Evolutionary conservation across 78 protist genomes (phyloP).

Genomic region (Parvularia atlantis): DNA sequence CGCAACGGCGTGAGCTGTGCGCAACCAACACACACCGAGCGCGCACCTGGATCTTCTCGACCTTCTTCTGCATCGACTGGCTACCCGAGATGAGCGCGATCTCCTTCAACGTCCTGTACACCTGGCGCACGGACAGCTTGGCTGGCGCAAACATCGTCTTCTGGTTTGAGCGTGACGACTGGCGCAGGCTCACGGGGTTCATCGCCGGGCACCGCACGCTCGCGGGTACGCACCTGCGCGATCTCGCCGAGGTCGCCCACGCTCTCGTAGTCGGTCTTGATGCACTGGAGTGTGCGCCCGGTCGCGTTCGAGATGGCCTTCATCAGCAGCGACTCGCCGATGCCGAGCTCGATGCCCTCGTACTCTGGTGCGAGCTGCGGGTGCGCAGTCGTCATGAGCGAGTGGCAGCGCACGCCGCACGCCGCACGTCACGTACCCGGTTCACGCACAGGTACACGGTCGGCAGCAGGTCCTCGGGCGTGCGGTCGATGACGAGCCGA

Average conservation of each 20-base stretch:
- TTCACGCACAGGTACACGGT: conserved; percentile 48
- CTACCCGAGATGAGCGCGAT: conserved; percentile 50
- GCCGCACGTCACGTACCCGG: conserved; percentile 8
- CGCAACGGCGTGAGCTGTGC: too few species aligned
- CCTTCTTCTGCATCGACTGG: conserved; percentile 24
- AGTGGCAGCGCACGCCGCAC: neutral
- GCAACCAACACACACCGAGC: too few species aligned
- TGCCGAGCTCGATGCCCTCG: conserved; percentile 85
- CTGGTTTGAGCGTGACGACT: conserved; percentile 9
- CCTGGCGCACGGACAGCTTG: conserved; percentile 39
- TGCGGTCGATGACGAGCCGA: conserved; percentile 26
- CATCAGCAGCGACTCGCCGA: conserved; percentile 75
- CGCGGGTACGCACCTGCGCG: conserved; percentile 32
- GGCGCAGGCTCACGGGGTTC: neutral
- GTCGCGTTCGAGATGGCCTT: conserved; percentile 69
- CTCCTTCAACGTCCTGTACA: conserved; percentile 16
- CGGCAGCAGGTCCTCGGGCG: conserved; percentile 43
- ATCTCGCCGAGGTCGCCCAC: conserved; percentile 85
- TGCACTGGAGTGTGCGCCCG: conserved; percentile 28
- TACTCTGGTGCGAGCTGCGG: conserved; percentile 67
- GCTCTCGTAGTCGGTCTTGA: conserved; percentile 39
- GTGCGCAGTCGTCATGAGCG: neutral
- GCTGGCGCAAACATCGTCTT: neutral
- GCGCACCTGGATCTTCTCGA: conserved; percentile 50
- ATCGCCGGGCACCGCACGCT: too few species aligned